phyloP scores from a whole-genome alignment of 2,329 filamentous ascomycete genomes.

The Rhytidhysteron rufulum region DNA sequence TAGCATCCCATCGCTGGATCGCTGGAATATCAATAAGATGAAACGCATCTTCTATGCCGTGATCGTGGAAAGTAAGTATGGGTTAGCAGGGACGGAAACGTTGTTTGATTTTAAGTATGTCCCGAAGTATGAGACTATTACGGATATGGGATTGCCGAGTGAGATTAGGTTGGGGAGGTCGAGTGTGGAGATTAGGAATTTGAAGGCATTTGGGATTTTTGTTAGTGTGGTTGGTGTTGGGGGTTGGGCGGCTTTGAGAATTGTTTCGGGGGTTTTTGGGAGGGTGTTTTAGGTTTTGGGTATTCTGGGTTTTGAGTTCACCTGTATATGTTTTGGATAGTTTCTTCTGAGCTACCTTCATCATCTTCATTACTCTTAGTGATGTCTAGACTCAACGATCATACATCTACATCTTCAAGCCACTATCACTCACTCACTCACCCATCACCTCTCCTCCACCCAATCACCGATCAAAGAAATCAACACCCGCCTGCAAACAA shows the following conservation, averaged over 20 bases:
- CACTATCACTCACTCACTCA: too few species aligned
- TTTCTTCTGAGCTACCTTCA: too few species aligned
- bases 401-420: too few species aligned
- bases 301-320: too few species aligned
- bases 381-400: too few species aligned
- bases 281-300: conserved; percentile 1
- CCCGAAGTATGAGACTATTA: conserved; percentile 52
- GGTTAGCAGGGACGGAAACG: conserved; percentile 58
- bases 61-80: conserved; percentile 61
- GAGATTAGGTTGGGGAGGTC: conserved; percentile 35
- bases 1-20: conserved; percentile 46
- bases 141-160: conserved; percentile 43
- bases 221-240: conserved; percentile 23
- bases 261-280: conserved; percentile 8
- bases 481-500: too few species aligned
- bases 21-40: conserved; percentile 49
- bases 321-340: too few species aligned
- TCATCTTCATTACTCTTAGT: too few species aligned
- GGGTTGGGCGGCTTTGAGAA: conserved; percentile 20
- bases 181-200: conserved; percentile 45
- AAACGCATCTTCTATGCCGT: conserved; percentile 55
- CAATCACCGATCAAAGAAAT: too few species aligned
- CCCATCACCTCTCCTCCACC: too few species aligned
- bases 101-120: conserved; percentile 70
- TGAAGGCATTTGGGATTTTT: conserved; percentile 44